Evolutionary conservation across 306 rosid species (phyloP).

Genomic region (Mimosa bimucronata): DNA sequence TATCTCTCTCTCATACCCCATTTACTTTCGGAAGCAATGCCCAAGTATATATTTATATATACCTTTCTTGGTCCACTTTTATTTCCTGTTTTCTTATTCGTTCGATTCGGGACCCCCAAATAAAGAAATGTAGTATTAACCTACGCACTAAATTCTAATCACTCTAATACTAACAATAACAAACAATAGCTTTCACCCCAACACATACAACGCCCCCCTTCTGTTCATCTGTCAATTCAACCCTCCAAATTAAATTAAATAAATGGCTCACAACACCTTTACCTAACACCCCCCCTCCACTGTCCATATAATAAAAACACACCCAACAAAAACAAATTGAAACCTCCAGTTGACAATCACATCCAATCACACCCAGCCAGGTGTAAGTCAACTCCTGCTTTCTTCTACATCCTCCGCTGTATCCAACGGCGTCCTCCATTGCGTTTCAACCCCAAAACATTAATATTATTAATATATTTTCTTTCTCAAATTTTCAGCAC

Average conservation of each 20-base stretch:
- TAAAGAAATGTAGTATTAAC: background rate
- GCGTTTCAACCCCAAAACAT: slow-evolving; percentile 33
- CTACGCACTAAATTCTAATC: background rate
- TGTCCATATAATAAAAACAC: background rate
- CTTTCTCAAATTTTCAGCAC: background rate
- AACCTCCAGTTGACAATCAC: slow-evolving; percentile 45
- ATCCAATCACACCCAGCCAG: slow-evolving; percentile 34
- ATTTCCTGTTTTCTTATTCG: background rate
- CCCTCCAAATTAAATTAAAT: background rate
- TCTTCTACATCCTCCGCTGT: background rate
- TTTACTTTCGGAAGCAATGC: background rate
- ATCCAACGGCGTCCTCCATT: slow-evolving; percentile 61
- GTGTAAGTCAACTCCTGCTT: slow-evolving; percentile 47
- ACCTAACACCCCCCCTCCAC: background rate
- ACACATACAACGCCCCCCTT: background rate
- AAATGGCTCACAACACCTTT: slow-evolving; percentile 9
- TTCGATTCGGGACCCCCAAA: background rate
- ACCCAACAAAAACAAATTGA: background rate
- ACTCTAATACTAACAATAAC: background rate
- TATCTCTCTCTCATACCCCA: background rate
- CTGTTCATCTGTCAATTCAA: background rate
- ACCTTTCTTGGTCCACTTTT: background rate
- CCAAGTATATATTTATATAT: background rate
- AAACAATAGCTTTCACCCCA: background rate
- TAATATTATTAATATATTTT: background rate